Evolutionary conservation across 2,329 filamentous ascomycete species (phyloP).

Genomic region (Penicillium sp.): DNA sequence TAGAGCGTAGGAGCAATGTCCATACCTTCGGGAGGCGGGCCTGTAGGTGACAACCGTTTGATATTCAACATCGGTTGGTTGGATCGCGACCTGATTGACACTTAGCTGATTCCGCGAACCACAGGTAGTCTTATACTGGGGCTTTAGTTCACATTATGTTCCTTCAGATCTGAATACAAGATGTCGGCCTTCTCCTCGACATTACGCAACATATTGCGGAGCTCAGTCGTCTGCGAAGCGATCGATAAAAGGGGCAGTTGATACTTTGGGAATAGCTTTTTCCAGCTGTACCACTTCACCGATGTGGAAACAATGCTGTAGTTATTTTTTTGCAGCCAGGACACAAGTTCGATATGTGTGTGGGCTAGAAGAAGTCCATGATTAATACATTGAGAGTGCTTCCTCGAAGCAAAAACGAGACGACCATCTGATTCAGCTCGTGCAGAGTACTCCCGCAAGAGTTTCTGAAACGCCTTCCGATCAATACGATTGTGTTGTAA

Average conservation of each 20-base stretch:
- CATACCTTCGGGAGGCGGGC: too few relatives aligned
- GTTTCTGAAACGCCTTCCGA: slow-evolving; percentile 9
- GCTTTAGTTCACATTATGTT: not conserved
- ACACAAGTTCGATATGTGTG: slow-evolving; percentile 12
- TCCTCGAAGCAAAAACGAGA: slow-evolving; percentile 11
- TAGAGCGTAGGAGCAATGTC: too few relatives aligned
- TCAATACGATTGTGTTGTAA: slow-evolving; percentile 11
- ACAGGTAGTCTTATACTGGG: not conserved
- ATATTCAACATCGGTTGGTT: slow-evolving; percentile 2
- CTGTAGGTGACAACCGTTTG: not conserved
- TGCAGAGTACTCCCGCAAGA: slow-evolving; percentile 15
- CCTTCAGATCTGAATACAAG: slow-evolving; percentile 9
- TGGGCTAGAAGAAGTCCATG: slow-evolving; percentile 13
- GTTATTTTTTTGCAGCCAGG: slow-evolving; percentile 9
- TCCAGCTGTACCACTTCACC: slow-evolving; percentile 15
- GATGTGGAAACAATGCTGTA: slow-evolving; percentile 8
- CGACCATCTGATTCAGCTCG: slow-evolving; percentile 16
- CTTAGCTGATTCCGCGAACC: not conserved
- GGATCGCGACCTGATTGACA: not conserved
- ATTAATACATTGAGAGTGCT: slow-evolving; percentile 4
- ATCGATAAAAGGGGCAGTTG: slow-evolving; percentile 6
- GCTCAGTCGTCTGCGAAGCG: not conserved
- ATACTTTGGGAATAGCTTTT: slow-evolving; percentile 5
- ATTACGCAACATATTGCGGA: slow-evolving; percentile 1
- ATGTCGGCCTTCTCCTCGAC: slow-evolving; percentile 6